phyloP scores from a whole-genome alignment of 768 basidiomycete species.

The Suillus lakei region DNA sequence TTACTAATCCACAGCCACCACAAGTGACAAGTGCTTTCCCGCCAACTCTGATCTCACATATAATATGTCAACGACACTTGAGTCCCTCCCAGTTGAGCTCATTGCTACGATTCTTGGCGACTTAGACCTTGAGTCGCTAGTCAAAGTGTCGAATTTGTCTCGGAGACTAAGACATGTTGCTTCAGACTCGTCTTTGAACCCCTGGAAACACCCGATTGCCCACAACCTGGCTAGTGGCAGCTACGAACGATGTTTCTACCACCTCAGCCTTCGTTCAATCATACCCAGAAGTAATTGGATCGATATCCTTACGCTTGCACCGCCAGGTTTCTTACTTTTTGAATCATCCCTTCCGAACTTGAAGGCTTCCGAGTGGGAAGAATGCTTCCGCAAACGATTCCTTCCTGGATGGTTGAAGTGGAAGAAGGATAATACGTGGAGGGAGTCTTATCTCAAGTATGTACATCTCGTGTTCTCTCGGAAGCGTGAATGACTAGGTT shows the following conservation, averaged over 20 bases:
- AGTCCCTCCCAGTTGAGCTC: conserved; percentile 76
- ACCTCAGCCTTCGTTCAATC: conserved; percentile 63
- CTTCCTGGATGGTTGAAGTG: conserved; percentile 77
- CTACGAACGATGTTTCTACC: conserved; percentile 57
- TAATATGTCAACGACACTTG: conserved; percentile 27
- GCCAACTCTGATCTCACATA: background rate
- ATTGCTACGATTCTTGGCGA: conserved; percentile 73
- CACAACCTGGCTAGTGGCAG: conserved; percentile 50
- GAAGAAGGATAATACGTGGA: conserved; percentile 69
- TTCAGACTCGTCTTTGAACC: conserved; percentile 70
- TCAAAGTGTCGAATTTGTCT: conserved; percentile 64
- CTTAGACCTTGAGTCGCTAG: conserved; percentile 65
- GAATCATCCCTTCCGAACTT: conserved; percentile 73
- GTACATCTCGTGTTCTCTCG: conserved; percentile 26
- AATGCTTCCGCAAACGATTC: conserved; percentile 72
- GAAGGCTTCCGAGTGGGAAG: conserved; percentile 71
- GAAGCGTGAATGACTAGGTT: conserved; percentile 15
- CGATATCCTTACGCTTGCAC: conserved; percentile 69
- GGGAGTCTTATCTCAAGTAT: conserved; percentile 67
- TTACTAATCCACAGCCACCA: background rate
- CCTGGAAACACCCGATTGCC: conserved; percentile 76
- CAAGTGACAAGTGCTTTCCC: background rate
- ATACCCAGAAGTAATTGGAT: conserved; percentile 84
- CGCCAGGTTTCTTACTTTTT: conserved; percentile 65
- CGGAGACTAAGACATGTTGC: conserved; percentile 59